phyloP scores from a whole-genome alignment of 2,329 filamentous ascomycete genomes.

The Alternaria infectoria region DNA sequence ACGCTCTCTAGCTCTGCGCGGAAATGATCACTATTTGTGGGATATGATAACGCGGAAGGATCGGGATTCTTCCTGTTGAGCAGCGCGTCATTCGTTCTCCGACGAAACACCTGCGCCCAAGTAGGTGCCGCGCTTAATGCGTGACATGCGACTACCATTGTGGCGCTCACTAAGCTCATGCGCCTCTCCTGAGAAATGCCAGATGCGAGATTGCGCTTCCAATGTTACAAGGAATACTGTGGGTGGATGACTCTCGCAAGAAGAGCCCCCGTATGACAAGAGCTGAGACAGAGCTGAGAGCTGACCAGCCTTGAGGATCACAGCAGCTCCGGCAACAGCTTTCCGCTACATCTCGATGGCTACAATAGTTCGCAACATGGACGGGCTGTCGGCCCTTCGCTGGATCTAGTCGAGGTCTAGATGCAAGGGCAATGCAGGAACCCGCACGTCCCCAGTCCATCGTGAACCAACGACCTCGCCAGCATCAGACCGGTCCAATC shows the following conservation, averaged over 20 bases:
- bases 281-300: constrained; percentile 4
- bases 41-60: constrained; percentile 3
- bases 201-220: constrained; percentile 24
- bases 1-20: neutral
- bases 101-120: constrained; percentile 6
- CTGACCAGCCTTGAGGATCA: neutral
- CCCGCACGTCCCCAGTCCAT: constrained; percentile 20
- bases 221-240: neutral
- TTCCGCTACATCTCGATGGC: neutral
- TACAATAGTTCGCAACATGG: neutral
- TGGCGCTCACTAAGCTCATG: constrained; percentile 23
- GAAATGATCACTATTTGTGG: constrained; percentile 12
- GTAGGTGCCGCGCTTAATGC: constrained; percentile 14
- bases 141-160: constrained; percentile 7
- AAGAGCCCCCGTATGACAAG: neutral
- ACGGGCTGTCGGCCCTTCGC: constrained; percentile 12
- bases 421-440: constrained; percentile 32
- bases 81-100: constrained; percentile 21
- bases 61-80: constrained; percentile 13
- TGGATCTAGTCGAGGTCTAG: constrained; percentile 24
- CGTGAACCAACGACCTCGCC: constrained; percentile 8
- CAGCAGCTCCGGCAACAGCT: constrained; percentile 1
- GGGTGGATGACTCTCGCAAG: neutral
- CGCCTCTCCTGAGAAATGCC: constrained; percentile 9
- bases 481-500: constrained; percentile 11